These are phyloP conservation scores for Striga asiatica DNA, from an alignment of 257 asterid genomes.

Conservation along the genomic window DNA sequence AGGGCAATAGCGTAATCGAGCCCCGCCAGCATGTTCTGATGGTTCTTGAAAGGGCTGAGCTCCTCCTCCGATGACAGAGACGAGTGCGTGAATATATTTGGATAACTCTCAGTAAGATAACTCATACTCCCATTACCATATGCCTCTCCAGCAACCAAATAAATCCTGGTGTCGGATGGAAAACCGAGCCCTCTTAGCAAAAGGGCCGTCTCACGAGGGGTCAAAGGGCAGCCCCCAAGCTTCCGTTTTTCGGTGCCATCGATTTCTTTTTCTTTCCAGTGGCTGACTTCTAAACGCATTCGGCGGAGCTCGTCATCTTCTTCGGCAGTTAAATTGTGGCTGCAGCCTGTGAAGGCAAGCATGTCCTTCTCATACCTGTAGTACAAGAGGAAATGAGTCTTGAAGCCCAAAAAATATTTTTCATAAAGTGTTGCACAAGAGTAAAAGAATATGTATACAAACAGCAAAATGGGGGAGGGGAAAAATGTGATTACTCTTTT, in stretches of 20 bases:
- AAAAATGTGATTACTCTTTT: background rate
- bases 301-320: slow-evolving; percentile 74
- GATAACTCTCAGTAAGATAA: slow-evolving; percentile 61
- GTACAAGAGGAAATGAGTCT: slow-evolving; percentile 6
- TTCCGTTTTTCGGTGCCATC: slow-evolving; percentile 69
- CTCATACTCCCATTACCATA: slow-evolving; percentile 89
- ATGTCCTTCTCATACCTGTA: slow-evolving; percentile 97
- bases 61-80: slow-evolving; percentile 68
- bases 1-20: slow-evolving; percentile 89
- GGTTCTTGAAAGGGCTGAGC: slow-evolving; percentile 53
- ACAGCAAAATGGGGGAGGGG: too few relatives aligned
- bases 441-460: background rate
- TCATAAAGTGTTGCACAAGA: background rate
- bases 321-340: slow-evolving; percentile 72
- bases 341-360: slow-evolving; percentile 97
- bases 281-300: slow-evolving; percentile 83
- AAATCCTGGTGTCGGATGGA: slow-evolving; percentile 67
- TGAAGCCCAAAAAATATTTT: background rate
- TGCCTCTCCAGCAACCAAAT: slow-evolving; percentile 93
- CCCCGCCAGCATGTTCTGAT: slow-evolving; percentile 96
- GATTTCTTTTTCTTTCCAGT: slow-evolving; percentile 97
- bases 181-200: slow-evolving; percentile 75
- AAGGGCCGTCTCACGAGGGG: slow-evolving; percentile 93
- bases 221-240: slow-evolving; percentile 89
- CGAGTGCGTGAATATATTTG: slow-evolving; percentile 67